phyloP scores from a whole-genome alignment of 2,329 filamentous ascomycete genomes.

The Penicillium frequentans region DNA sequence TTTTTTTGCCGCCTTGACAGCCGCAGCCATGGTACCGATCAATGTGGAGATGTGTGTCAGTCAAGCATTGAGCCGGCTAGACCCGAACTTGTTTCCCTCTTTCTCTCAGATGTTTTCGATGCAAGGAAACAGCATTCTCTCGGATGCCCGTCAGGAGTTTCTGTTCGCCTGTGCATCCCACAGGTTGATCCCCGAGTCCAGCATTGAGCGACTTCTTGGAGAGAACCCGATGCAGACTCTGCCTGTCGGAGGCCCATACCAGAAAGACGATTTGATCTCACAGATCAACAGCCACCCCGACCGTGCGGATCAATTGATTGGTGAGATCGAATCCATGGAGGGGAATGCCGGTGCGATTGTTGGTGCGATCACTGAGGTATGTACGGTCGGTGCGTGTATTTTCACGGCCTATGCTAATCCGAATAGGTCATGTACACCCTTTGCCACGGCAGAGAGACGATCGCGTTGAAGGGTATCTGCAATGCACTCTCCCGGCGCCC shows the following conservation, averaged over 20 bases:
- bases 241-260: conserved; percentile 71
- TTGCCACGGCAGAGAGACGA: conserved; percentile 61
- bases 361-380: conserved; percentile 71
- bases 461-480: conserved; percentile 62
- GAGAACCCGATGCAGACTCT: conserved; percentile 80
- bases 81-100: conserved; percentile 63
- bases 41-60: conserved; percentile 65
- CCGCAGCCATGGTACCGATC: conserved; percentile 59
- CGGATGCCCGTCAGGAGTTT: conserved; percentile 76
- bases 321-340: conserved; percentile 84
- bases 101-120: conserved; percentile 65
- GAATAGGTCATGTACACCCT: conserved; percentile 54
- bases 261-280: conserved; percentile 74
- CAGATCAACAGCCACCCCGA: conserved; percentile 77
- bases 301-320: conserved; percentile 71
- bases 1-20: conserved; percentile 59
- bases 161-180: conserved; percentile 89
- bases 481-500: conserved; percentile 58
- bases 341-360: conserved; percentile 87
- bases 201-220: conserved; percentile 76
- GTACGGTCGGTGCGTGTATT: conserved; percentile 49
- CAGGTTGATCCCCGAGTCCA: conserved; percentile 73
- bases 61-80: conserved; percentile 63
- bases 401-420: conserved; percentile 57
- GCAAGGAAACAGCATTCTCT: conserved; percentile 58